A percentile compares a stretch with the other conserved stretches of the same genome.
These are phyloP conservation scores for Podaxis pistillaris DNA, from an alignment of 768 basidiomycete species.

Conservation along the genomic window DNA sequence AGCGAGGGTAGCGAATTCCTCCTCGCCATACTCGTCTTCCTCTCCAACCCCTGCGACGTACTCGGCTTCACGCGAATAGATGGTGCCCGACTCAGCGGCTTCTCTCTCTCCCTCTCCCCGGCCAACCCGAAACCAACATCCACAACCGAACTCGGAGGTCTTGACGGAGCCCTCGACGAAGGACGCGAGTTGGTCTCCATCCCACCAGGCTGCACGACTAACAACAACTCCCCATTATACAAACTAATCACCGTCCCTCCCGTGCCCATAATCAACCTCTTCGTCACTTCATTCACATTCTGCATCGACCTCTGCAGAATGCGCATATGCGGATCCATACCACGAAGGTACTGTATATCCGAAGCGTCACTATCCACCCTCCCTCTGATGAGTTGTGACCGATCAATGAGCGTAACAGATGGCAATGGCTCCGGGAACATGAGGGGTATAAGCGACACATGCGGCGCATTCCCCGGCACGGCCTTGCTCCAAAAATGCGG, in stretches of 20 bases:
- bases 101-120: slow-evolving; percentile 32
- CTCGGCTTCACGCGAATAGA: slow-evolving; percentile 79
- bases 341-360: slow-evolving; percentile 59
- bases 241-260: slow-evolving; percentile 73
- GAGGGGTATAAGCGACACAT: slow-evolving; percentile 57
- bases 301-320: slow-evolving; percentile 30
- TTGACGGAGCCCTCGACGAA: slow-evolving; percentile 59
- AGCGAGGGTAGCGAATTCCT: slow-evolving; percentile 80
- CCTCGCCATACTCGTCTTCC: slow-evolving; percentile 74
- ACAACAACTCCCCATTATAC: slow-evolving; percentile 69
- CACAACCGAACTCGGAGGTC: slow-evolving; percentile 66
- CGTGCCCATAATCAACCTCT: slow-evolving; percentile 41
- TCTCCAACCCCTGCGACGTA: slow-evolving; percentile 63
- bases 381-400: slow-evolving; percentile 59
- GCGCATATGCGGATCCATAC: slow-evolving; percentile 42
- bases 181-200: slow-evolving; percentile 52
- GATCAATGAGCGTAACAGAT: slow-evolving; percentile 63
- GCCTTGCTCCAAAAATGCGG: slow-evolving; percentile 70
- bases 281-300: slow-evolving; percentile 30
- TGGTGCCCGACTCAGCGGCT: slow-evolving; percentile 54
- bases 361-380: slow-evolving; percentile 69
- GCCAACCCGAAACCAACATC: slow-evolving; percentile 28
- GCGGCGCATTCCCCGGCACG: slow-evolving; percentile 21
- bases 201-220: slow-evolving; percentile 61
- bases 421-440: slow-evolving; percentile 78